These are phyloP conservation scores for Puccinellia tenuiflora DNA, from an alignment of 176 grass and related monocot genomes.

Conservation along the genomic window DNA sequence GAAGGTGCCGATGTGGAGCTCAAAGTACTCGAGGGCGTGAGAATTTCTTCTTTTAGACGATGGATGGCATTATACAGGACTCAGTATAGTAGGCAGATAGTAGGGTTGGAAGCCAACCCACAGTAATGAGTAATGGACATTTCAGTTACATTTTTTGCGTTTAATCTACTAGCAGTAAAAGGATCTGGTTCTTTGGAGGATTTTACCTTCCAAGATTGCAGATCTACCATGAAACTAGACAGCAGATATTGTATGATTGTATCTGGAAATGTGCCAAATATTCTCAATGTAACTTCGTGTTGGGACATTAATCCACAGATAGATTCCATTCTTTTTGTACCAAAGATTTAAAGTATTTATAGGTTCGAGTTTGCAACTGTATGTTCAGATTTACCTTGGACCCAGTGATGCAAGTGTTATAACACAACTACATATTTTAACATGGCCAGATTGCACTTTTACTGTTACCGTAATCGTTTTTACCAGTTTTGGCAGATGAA, in stretches of 20 bases:
- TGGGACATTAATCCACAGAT: slow-evolving; percentile 36
- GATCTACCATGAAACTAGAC: slow-evolving; percentile 45
- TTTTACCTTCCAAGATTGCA: slow-evolving; percentile 21
- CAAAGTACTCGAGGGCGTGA: slow-evolving; percentile 65
- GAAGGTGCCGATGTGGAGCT: slow-evolving; percentile 81
- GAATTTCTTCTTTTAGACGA: not conserved
- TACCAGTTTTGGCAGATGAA: too few species aligned
- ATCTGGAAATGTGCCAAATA: slow-evolving; percentile 36
- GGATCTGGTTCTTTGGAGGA: slow-evolving; percentile 35
- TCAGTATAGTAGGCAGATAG: slow-evolving; percentile 47
- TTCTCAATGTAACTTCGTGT: slow-evolving; percentile 37
- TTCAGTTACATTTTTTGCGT: slow-evolving; percentile 47
- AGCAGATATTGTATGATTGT: slow-evolving; percentile 39
- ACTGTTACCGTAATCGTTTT: too few species aligned
- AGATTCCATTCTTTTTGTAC: slow-evolving; percentile 47
- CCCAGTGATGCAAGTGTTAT: not conserved
- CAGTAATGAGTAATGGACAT: slow-evolving; percentile 34
- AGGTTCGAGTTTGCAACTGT: slow-evolving; percentile 9
- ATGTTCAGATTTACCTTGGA: slow-evolving; percentile 5
- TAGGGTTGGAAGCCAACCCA: slow-evolving; percentile 58
- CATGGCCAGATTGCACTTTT: too few species aligned
- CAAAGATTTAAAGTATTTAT: slow-evolving; percentile 18
- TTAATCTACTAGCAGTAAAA: slow-evolving; percentile 37
- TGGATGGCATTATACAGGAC: slow-evolving; percentile 37
- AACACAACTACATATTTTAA: too few species aligned